Base-by-base conservation (phyloP, 1,139 yeast species). In the Lipomyces yarrowii region DNA sequence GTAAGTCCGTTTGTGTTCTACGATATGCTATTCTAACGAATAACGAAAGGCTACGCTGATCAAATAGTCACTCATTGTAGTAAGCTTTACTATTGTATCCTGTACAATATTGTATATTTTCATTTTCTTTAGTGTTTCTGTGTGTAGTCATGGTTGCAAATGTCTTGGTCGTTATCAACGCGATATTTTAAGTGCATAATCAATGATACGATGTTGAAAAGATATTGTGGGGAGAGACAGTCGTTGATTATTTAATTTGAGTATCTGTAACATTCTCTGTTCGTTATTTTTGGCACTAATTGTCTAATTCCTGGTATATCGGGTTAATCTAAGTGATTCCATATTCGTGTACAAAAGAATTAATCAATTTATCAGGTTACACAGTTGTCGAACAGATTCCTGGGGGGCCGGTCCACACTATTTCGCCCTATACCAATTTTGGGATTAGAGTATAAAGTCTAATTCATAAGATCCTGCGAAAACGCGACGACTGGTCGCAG, bases 31-130 rank as follows among this genome's bases (percentile, higher is more conserved):
- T 26, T 26, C 30, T 26, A 26, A 26, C 30, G 30, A n/a, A n/a
- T 42, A 42, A n/a, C 48, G 13, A 52, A 23, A 52, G 55, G 55
- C 33, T 52, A 30, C 55, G 55, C 23, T 52, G 32, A 21, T 52
- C 33, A 33, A 21, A 37, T 8, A 11, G 48, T 42, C 48, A 42
- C 48, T n/a, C 48, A 2, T 42, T 37, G 42, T 37, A 18, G n/a
- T 42, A 42, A 42, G 1, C 48, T 42, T 18, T 42, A 42, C 48
- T 42, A 42, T 21, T 42, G 48, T 18, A 21, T 42, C 48, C 18
- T 42, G 48, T 42, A 42, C 23, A 6, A 42, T 42, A 42, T 42
- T 42, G 48, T 42, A 42, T 42, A 6, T 5, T 42, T n/a, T 42
- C 30, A 26, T 42, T 42, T 37, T 18, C 21, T 42, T 42, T 6